Evolutionary conservation across 75 land plant genomes (phyloP).

Genomic region (Pinus tabuliformis): DNA sequence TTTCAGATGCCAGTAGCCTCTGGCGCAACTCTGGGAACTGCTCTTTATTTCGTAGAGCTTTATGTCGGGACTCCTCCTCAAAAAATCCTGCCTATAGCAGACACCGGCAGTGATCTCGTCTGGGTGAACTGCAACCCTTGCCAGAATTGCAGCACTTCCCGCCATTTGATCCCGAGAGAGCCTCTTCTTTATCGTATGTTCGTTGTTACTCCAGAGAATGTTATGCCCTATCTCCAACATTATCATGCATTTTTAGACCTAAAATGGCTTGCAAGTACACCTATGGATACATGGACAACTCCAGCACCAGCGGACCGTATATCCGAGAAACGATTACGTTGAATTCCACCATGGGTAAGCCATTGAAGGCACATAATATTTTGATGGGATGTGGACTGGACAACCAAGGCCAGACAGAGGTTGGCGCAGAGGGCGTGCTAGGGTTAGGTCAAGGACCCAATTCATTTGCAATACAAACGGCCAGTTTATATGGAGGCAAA

Average conservation of each 20-base stretch:
- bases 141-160: slow-evolving; percentile 4
- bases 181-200: slow-evolving; percentile 25
- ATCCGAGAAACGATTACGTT: slow-evolving; percentile 42
- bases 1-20: slow-evolving; percentile 32
- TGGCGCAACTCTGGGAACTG: slow-evolving; percentile 32
- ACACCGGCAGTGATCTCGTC: slow-evolving; percentile 76
- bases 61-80: slow-evolving; percentile 61
- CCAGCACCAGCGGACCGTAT: slow-evolving; percentile 24
- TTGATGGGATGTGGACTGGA: slow-evolving; percentile 34
- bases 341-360: slow-evolving; percentile 4
- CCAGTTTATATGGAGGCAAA: slow-evolving; percentile 19
- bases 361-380: slow-evolving; percentile 10
- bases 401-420: slow-evolving; percentile 8
- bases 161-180: slow-evolving; percentile 19
- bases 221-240: slow-evolving; percentile 12
- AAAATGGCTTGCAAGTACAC: slow-evolving; percentile 21
- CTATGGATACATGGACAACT: slow-evolving; percentile 44
- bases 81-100: slow-evolving; percentile 39
- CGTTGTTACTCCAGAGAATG: slow-evolving; percentile 26
- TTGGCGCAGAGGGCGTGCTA: slow-evolving; percentile 45
- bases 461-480: slow-evolving; percentile 32
- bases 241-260: slow-evolving; percentile 14
- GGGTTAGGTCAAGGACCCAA: slow-evolving; percentile 48
- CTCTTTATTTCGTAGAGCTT: slow-evolving; percentile 56
- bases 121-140: slow-evolving; percentile 55